Base-by-base conservation (phyloP, 176 grass and related monocot species). In the Ampelocalamus luodianensis region DNA sequence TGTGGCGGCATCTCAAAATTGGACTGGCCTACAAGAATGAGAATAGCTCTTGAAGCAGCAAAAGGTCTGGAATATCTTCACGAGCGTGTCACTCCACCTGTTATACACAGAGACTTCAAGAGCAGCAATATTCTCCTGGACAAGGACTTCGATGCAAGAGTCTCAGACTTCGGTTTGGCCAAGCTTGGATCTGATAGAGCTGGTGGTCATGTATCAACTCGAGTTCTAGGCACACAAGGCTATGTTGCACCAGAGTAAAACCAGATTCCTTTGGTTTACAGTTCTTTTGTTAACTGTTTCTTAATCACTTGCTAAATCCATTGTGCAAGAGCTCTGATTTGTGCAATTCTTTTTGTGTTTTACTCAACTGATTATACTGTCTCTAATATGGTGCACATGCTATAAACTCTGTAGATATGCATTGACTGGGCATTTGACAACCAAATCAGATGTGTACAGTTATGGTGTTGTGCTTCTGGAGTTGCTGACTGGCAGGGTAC, bases 51-150 rank as follows among this genome's bases (percentile, higher is more conserved):
- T 87, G 89, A 99, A 94, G 91, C 96, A 72, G 93, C 96, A 72
- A 94, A 94, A 96, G 96, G 96, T 75, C 79, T 99, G 36, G 93
- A 99, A 72, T 99, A 96, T 87, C 93, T 99, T 78, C 96, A 99
- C 22, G 96, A 99, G 88, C 93, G 82, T 22, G 91, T 95, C 50
- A 91, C 67, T 70, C 91, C 93, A 64, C 92, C 97, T 64, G 91
- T 99, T 67, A 96, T 99, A 83, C 97, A 99, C 65, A 90, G 93
- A 71, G 93, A 99, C 82, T 96, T 99, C 88, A 99, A 99, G 88
- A 99, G 91, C 86, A 96, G 97, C 88, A 99, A 99, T 82, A 99
- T 99, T 85, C 85, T 99, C 34, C 88, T 99, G 81, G 97, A 96
- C 82, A 90, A 89, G 60, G 89, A 92, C 67, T 99, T 92, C 71